Evolutionary conservation across 768 basidiomycete genomes (phyloP), one percentile per base, ranked within the genome.

Genomic region (Obba rivulosa): DNA sequence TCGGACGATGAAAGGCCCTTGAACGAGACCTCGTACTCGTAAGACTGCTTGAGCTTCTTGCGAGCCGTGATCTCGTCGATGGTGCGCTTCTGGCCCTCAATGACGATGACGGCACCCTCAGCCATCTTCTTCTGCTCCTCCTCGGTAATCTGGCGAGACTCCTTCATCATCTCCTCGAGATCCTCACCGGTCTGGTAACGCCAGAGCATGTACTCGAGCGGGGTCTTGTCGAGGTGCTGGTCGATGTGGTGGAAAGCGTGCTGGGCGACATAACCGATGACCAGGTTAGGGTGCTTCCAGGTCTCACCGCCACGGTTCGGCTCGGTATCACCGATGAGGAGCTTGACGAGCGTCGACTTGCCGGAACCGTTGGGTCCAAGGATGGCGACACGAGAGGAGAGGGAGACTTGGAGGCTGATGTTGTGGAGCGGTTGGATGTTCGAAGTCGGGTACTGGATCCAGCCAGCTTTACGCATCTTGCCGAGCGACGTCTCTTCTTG

Each of bases 201-300:
- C 94, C 94, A 97, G 57, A 97, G 75, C 91, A 97, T 92, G 80
- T 97, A 97, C 75, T 97, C 94, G 60, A 97, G 85, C 43, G 94
- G 91, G 13, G 94, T 97, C 80, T 93, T 95, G 80, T 97, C 94
- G 65, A 97, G 89, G 66, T 97, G 94, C 69, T 92, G 74, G 68
- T 97, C 94, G 64, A 97, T 97, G 70, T 97, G 94, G 78, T 97
- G 94, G 93, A 97, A 97, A 53, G 94, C 94, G 71, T 97, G 94
- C 72, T 97, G 94, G 36, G 94, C 94, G 57, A 97, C 94, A 74
- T 97, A 97, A 64, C 94, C 94, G 55, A 97, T 95, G 73, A 97
- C 94, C 81, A 97, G 79, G 80, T 97, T 97, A 54, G 94, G 94
- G 75, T 97, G 94, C 76, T 94, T 97, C 94, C 94, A 97, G 72